Percentiles rank a stretch among this genome's conserved stretches.
These are phyloP conservation scores for Noccaea bulbosa DNA, from an alignment of 345 rosid genomes.

Conservation along the genomic window DNA sequence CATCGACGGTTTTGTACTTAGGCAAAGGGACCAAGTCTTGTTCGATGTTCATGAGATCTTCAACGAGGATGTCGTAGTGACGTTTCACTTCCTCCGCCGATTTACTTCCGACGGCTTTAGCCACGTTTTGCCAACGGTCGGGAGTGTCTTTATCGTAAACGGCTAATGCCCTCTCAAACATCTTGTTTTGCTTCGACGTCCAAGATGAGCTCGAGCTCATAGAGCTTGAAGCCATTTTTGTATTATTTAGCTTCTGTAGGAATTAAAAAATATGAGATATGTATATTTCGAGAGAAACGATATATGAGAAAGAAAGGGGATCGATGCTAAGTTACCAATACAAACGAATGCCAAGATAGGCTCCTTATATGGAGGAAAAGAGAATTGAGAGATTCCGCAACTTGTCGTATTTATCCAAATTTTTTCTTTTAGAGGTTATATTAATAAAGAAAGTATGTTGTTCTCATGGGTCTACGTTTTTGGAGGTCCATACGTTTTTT, in stretches of 20 bases:
- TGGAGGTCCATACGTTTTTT: slow-evolving; percentile 34
- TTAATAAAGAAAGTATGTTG: slow-evolving; percentile 7
- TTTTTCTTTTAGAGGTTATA: not conserved
- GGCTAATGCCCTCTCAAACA: slow-evolving; percentile 87
- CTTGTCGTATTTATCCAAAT: slow-evolving; percentile 32
- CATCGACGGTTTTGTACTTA: slow-evolving; percentile 48
- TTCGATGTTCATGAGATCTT: slow-evolving; percentile 74
- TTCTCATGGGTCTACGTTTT: slow-evolving; percentile 36
- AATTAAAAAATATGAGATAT: not conserved
- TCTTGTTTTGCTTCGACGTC: slow-evolving; percentile 81
- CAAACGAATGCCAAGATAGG: slow-evolving; percentile 34
- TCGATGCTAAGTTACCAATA: slow-evolving; percentile 28
- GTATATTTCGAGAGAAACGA: slow-evolving; percentile 2
- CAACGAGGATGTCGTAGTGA: slow-evolving; percentile 85
- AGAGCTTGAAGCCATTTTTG: slow-evolving; percentile 34
- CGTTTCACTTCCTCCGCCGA: slow-evolving; percentile 79
- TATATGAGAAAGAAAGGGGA: slow-evolving; percentile 19
- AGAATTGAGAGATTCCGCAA: slow-evolving; percentile 32
- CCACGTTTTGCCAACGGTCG: slow-evolving; percentile 94
- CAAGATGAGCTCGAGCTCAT: slow-evolving; percentile 64
- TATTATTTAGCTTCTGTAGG: not conserved
- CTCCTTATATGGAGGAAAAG: slow-evolving; percentile 42
- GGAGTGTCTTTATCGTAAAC: slow-evolving; percentile 81
- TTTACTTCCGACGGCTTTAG: slow-evolving; percentile 76
- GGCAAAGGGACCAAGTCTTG: slow-evolving; percentile 73